phyloP scores from a whole-genome alignment of 305 asterid genomes.

The Euphrasia arctica region DNA sequence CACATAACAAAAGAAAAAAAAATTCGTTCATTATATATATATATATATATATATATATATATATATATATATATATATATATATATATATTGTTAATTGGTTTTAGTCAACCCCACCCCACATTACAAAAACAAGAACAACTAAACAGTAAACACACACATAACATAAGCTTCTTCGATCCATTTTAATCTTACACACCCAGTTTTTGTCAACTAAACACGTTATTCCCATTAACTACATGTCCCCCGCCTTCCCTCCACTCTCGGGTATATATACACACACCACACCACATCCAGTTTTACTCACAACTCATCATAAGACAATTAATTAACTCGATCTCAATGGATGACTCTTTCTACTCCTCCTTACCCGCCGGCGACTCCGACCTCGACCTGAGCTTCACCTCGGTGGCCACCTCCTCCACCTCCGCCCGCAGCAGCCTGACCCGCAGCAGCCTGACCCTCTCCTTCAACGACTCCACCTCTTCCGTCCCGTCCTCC shows the following conservation, averaged over 20 bases:
- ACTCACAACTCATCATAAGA: not conserved
- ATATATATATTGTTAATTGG: too few species aligned
- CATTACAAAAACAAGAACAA: too few species aligned
- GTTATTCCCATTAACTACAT: slow-evolving; percentile 40
- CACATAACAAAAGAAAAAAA: too few species aligned
- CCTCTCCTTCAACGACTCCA: slow-evolving; percentile 25
- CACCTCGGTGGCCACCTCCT: slow-evolving; percentile 51
- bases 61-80: too few species aligned
- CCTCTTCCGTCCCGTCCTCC: not conserved
- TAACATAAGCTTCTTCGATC: too few species aligned
- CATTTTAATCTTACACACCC: too few species aligned
- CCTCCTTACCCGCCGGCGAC: slow-evolving; percentile 21
- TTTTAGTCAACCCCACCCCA: too few species aligned
- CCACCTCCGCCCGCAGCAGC: slow-evolving; percentile 62
- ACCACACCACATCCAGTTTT: not conserved
- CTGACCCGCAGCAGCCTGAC: slow-evolving; percentile 65
- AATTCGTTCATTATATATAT: too few species aligned
- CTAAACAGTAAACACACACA: too few species aligned
- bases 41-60: too few species aligned
- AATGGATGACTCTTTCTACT: slow-evolving; percentile 24
- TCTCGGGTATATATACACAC: not conserved
- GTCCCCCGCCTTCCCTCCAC: slow-evolving; percentile 30
- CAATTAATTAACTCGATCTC: too few species aligned
- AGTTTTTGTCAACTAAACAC: slow-evolving; percentile 24
- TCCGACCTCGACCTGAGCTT: slow-evolving; percentile 67